Evolutionary conservation across 2,329 filamentous ascomycete species (phyloP), one percentile per base, ranked within the genome.

Genomic region (Grosmannia clavigera): DNA sequence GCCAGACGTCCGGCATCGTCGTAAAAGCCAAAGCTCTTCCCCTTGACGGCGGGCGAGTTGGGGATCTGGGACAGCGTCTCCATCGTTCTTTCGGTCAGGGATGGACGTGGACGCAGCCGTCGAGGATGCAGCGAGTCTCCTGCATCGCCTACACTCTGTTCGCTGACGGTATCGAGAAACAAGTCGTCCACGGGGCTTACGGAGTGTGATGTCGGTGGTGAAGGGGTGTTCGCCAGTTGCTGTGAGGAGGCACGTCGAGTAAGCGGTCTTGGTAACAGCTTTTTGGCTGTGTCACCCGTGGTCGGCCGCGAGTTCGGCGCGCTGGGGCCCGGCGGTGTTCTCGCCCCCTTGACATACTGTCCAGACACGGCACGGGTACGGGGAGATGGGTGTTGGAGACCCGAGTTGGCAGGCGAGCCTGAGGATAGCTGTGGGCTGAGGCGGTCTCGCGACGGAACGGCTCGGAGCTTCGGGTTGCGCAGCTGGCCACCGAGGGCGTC

Each of bases 51-150:
- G 5, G 92, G 91, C 0, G 91, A 94, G 0, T 88, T 84, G 0
- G 91, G 88, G 35, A 96, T 76, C 55, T 84, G 82, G 3, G 90
- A 81, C 6, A 96, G 75, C 0, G 90, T 95, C 70, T 95, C 90
- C 51, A 95, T 85, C 0, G 92, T 95, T 61, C 92, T 80, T 66
- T 96, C 92, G 0, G 87, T 84, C 4, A 96, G 76, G 0, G 89
- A 92, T 58, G 81, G 77, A 58, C 74, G 68, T 1, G 73, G 68
- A 38, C 71, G 66, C n/a, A 40, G 9, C 22, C n/a, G 25, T 10
- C 22, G 33, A 10, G 48, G 48, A 22, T 22, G 57, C n/a, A 40
- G 57, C 19, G 57, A 43, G 11, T 22, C 46, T 22, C n/a, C 27
- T 22, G 48, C 12, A 11, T 46, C 38, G n/a, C 27, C 19, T 2